A percentile compares a stretch with the other conserved stretches of the same genome.
phyloP scores from a whole-genome alignment of 2,329 filamentous ascomycete genomes.

The Fusarium graminum region DNA sequence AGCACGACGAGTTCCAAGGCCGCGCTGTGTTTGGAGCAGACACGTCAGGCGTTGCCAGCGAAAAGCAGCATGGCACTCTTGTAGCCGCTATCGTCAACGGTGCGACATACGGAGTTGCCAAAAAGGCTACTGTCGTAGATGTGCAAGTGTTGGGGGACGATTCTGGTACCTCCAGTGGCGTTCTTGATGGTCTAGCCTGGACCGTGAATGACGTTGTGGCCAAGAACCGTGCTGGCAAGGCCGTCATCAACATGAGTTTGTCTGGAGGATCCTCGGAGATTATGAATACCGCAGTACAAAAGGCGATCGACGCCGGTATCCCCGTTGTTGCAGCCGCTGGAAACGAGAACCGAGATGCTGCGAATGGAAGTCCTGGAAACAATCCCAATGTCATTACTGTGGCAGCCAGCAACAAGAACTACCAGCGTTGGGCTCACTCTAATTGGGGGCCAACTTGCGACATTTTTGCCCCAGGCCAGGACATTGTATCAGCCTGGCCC shows the following conservation, averaged over 20 bases:
- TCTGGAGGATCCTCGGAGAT: constrained; percentile 1
- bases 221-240: constrained; percentile 46
- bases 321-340: constrained; percentile 56
- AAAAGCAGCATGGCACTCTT: constrained; percentile 23
- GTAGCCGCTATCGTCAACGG: constrained; percentile 26
- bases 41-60: constrained; percentile 1
- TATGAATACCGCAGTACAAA: too few relatives aligned
- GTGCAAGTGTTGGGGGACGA: constrained; percentile 11
- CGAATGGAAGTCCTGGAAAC: constrained; percentile 29
- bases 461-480: constrained; percentile 24
- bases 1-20: constrained; percentile 22
- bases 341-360: constrained; percentile 30
- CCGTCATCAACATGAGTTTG: constrained; percentile 62
- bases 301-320: constrained; percentile 36
- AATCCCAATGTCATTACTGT: constrained; percentile 45
- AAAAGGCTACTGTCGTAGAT: constrained; percentile 23
- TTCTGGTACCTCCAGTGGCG: neutral
- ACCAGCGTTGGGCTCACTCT: constrained; percentile 56
- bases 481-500: constrained; percentile 48
- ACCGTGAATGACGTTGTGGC: constrained; percentile 50
- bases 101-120: constrained; percentile 28
- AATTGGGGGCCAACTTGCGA: constrained; percentile 56
- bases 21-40: constrained; percentile 11
- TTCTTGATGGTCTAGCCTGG: constrained; percentile 52
- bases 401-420: constrained; percentile 49